Evolutionary conservation across 441 rosid genomes (phyloP), one percentile per base, ranked within the genome.

Genomic region (Biscutella laevigata): DNA sequence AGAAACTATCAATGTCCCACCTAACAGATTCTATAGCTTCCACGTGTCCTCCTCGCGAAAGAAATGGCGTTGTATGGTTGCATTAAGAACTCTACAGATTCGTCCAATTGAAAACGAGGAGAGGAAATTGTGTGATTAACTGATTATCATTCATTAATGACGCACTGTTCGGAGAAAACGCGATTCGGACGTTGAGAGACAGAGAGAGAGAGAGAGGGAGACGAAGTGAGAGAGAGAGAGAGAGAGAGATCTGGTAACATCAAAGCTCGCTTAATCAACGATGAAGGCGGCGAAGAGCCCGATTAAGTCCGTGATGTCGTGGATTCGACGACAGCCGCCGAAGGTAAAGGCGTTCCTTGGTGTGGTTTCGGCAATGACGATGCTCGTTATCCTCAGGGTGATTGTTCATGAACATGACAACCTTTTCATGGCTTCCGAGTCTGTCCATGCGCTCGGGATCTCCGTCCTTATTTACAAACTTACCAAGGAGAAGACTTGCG

Each of bases 291-390:
- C 59, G 61, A 78, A 71, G 62, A 76, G 66, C 53, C 77, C 64
- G 68, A 73, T 81, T 55, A 75, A 70, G 59, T 63, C 74, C 24
- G 71, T 77, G 67, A 53, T 61, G 57, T 43, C 70, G 27, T 77
- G 88, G 84, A 60, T 77, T 19, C 76, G 83, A 14, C 77, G 79
- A 64, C 78, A 77, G 43, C 88, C 85, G 4, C 77, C 83, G 2
- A 79, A 77, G 69, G 69, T 79, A 14, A 79, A 73, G 55, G 73
- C 65, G 2, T 62, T 75, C 57, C 68, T 79, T 12, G 76, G 58
- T 7, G 67, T 69, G 16, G 48, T 73, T 5, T 21, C 69, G 28
- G 81, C 65, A 53, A 64, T 81, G 57, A 58, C 61, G 36, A 66
- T 74, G 10, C 71, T 81, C 5, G 70, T 76, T 12, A 69, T 81